These are phyloP conservation scores for Penicillium pulvis DNA, from an alignment of 495 filamentous ascomycete species.

Conservation along the genomic window DNA sequence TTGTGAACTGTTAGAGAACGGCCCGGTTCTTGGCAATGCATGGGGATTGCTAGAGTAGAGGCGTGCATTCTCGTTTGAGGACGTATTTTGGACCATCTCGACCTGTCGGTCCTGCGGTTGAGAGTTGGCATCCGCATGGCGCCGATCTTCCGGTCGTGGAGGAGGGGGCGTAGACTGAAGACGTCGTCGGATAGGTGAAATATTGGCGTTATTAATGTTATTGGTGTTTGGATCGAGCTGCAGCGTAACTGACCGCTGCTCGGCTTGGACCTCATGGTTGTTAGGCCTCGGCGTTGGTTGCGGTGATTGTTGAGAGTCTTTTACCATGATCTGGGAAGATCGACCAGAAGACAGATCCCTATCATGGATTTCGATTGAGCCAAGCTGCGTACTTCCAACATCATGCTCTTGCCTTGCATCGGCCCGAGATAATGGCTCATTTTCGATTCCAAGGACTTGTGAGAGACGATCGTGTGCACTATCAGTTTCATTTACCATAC, in stretches of 20 bases:
- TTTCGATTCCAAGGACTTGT: constrained; percentile 40
- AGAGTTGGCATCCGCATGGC: neutral
- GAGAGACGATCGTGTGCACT: constrained; percentile 45
- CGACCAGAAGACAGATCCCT: constrained; percentile 16
- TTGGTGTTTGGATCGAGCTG: constrained; percentile 23
- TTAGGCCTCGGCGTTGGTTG: constrained; percentile 14
- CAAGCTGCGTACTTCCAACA: neutral
- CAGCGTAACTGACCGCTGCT: constrained; percentile 9
- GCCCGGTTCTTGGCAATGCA: constrained; percentile 3
- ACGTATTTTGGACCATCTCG: constrained; percentile 9
- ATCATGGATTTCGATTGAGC: constrained; percentile 2
- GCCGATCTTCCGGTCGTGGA: constrained; percentile 11
- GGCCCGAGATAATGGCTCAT: constrained; percentile 16
- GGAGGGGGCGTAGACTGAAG: constrained; percentile 31
- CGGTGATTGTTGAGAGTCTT: constrained; percentile 53
- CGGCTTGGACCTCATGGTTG: neutral
- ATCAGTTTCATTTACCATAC: constrained; percentile 31
- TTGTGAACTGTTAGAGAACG: constrained; percentile 5
- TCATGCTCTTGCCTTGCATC: constrained; percentile 7
- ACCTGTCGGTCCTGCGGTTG: constrained; percentile 5
- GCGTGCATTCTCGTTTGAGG: constrained; percentile 12
- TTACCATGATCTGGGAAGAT: constrained; percentile 46
- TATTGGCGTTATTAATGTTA: constrained; percentile 18
- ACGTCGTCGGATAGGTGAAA: constrained; percentile 32
- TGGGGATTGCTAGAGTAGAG: constrained; percentile 22